Conservation (phyloP, 352 stramenopile species). For the Globisporangium apiculatum region DNA sequence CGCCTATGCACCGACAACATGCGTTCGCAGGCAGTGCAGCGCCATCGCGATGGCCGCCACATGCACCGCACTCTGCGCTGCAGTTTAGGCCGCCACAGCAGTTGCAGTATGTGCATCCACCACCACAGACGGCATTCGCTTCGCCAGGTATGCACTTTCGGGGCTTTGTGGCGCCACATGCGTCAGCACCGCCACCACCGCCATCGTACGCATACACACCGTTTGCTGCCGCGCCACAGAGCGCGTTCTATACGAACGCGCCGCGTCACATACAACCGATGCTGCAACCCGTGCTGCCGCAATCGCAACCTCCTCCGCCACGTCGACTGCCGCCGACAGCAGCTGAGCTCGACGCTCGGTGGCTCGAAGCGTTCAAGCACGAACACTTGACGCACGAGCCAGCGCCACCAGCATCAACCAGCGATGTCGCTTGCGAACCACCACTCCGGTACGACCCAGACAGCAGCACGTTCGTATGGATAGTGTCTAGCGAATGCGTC, state of each 20-base stretch:
- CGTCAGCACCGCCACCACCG: background rate
- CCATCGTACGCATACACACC: background rate
- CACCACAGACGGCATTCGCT: background rate
- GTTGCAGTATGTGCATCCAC: constrained; percentile 1
- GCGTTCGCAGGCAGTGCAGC: no score
- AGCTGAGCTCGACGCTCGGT: constrained; percentile 3
- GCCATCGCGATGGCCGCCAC: no score
- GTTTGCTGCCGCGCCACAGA: background rate
- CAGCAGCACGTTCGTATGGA: background rate
- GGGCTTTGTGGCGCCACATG: background rate
- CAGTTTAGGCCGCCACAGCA: background rate
- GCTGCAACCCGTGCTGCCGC: background rate
- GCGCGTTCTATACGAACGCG: no score
- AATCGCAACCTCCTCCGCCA: constrained; percentile 1
- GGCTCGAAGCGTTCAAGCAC: constrained; percentile 11
- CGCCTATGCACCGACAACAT: no score
- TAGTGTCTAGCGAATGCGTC: no score
- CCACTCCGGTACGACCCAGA: constrained; percentile 5
- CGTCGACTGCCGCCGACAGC: background rate
- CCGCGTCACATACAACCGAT: no score
- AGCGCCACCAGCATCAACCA: background rate
- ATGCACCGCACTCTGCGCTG: no score
- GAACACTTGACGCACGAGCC: background rate
- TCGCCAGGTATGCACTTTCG: background rate
- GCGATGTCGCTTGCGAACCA: background rate